Evolutionary conservation across 2,329 filamentous ascomycete genomes (phyloP), one percentile per base, ranked within the genome.

Genomic region (Fusarium mangiferae): DNA sequence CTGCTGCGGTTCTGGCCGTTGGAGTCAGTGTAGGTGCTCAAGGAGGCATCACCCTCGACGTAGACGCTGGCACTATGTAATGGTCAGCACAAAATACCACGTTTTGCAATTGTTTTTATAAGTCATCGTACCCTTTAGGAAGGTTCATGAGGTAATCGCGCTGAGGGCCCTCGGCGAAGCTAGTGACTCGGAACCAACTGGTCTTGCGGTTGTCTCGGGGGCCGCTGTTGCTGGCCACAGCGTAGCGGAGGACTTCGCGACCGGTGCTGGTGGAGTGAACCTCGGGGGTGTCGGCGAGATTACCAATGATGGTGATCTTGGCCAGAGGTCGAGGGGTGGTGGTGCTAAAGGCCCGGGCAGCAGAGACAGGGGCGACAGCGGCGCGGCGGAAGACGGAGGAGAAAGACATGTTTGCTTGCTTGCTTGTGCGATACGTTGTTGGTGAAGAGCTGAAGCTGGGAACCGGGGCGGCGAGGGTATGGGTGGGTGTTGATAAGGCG

Each of bases 301-400:
- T 93, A 80, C 96, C 96, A 77, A 98, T 89, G 83, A 99, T 87
- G 79, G 91, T 93, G 86, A 99, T 93, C 83, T 92, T 93, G 77
- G 96, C 94, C 75, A 96, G 80, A 72, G 88, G 84, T 72, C 90
- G 88, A 56, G 89, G 83, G 45, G 90, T 85, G 49, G 92, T 91
- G 77, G 91, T 91, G 85, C 91, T 94, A 89, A 98, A 98, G 80
- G 91, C 84, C 84, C 94, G 94, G 77, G 87, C 81, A 72, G 84
- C 78, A 66, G 84, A 77, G 76, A 81, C 84, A 81, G 86, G 84
- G 80, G 84, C 84, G 81, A 84, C 82, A 78, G 77, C 83, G 84
- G 84, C 84, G 83, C 84, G 84, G 83, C 86, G 83, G 83, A 87
- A 85, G 85, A 88, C 80, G 82, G 89, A 81, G 83, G 89, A 81